Evolutionary conservation across 2,329 filamentous ascomycete species (phyloP), one percentile per base, ranked within the genome.

Genomic region (Arthroderma sp.): DNA sequence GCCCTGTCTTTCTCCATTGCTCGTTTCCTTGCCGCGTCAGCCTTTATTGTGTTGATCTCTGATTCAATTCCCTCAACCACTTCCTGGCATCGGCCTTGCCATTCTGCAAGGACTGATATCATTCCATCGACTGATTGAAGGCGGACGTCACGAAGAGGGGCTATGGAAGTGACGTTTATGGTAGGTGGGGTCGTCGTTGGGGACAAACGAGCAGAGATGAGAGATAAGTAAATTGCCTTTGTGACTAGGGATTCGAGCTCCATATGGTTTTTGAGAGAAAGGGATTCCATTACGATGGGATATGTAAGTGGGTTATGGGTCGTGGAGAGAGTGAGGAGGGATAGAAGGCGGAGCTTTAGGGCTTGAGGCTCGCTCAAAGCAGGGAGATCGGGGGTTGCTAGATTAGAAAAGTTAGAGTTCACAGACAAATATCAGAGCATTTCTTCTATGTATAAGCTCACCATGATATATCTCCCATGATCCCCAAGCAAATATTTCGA

Each of bases 401-500:
- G 63, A 55, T 58, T n/a, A 6, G 61, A 8, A 41, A 49, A 44
- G 28, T 56, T 41, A 56, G 57, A 31, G 39, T 15, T 6, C 56
- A 23, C 8, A 28, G 4, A 43, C 43, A 3, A 19, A 4, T 28
- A 3, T 19, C 8, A n/a, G 5, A 7, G 13, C 6, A 8, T 17
- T 4, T 19, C 11, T 25, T 8, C 19, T 41, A 11, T 43, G 23
- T 49, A 21, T 39, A 47, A 21, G 54, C 68, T 57, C 67, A 83
- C 82, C 68, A 69, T 80, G 77, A 76, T 95, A 96, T 64, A 85
- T 81, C 59, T 81, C 76, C 77, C 89, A 96, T 59, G 89, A 95
- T 60, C 91, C 93, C 78, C 93, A 89, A 59, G 90, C 88, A 73
- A 98, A 98, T 66, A 94, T 85, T 71, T 91, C 81, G 47, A 98